Evolutionary conservation across 2,329 filamentous ascomycete genomes (phyloP).

Genomic region (Trichoderma atroviride): DNA sequence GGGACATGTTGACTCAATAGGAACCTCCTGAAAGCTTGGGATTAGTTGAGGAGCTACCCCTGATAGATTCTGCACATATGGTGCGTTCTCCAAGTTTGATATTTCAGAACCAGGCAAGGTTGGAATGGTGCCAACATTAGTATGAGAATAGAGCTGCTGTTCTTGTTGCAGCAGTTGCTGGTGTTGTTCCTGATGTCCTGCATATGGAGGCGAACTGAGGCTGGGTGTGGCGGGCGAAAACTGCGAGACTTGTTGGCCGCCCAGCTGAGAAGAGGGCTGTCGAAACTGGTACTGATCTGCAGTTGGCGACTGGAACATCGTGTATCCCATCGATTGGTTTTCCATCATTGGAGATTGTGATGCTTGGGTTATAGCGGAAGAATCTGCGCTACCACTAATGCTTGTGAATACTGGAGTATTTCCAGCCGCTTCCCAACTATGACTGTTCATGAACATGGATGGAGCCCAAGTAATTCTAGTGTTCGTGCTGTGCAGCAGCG

Average conservation of each 20-base stretch:
- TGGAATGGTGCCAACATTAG: not conserved
- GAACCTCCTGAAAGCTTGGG: slow-evolving; percentile 15
- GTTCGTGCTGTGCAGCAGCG: not conserved
- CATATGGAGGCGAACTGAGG: not conserved
- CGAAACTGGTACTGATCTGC: not conserved
- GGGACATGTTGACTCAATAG: not conserved
- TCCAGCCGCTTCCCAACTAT: not conserved
- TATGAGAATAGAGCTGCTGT: not conserved
- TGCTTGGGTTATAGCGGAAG: not conserved
- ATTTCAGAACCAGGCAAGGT: not conserved
- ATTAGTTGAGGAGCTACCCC: not conserved
- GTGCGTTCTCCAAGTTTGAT: not conserved
- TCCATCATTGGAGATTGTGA: not conserved
- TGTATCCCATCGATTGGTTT: not conserved
- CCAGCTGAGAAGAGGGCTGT: not conserved
- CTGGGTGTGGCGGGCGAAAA: slow-evolving; percentile 8
- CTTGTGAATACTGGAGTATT: not conserved
- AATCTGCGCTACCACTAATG: not conserved
- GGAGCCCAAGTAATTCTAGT: not conserved
- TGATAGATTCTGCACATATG: not conserved
- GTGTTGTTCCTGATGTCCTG: not conserved
- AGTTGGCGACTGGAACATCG: not conserved
- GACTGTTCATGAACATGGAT: not conserved
- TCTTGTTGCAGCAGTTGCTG: not conserved
- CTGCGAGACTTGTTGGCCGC: not conserved